Evolutionary conservation across 2,329 filamentous ascomycete genomes (phyloP).

Genomic region (Penicillium vulpinum): DNA sequence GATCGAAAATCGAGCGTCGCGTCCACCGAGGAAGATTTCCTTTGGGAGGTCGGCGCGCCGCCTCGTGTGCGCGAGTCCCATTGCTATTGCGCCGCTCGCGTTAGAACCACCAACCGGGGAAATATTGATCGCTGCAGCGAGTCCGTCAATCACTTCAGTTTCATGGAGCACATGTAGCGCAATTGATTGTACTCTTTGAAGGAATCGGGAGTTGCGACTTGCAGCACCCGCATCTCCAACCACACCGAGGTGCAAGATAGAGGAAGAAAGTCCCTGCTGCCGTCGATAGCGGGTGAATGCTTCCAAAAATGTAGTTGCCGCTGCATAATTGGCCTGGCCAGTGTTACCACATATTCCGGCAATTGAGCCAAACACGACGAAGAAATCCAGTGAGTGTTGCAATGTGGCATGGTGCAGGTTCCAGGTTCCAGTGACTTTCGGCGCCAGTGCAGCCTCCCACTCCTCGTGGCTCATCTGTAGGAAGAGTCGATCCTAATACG

Average conservation of each 20-base stretch:
- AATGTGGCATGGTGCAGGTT: constrained; percentile 28
- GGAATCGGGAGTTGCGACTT: constrained; percentile 16
- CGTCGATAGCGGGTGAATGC: constrained; percentile 29
- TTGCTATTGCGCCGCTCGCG: background rate
- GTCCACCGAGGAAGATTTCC: background rate
- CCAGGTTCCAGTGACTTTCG: constrained; percentile 38
- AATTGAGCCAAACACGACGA: constrained; percentile 38
- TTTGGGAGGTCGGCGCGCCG: background rate
- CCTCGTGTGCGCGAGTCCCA: background rate
- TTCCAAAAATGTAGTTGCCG: constrained; percentile 37
- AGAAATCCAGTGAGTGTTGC: constrained; percentile 18
- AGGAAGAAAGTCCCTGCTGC: constrained; percentile 19
- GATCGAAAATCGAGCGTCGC: constrained; percentile 2
- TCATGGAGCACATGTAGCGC: constrained; percentile 1
- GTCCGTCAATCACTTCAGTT: background rate
- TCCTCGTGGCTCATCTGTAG: constrained; percentile 40
- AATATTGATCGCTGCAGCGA: constrained; percentile 1
- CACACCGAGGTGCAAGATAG: constrained; percentile 27
- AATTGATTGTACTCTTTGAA: constrained; percentile 11
- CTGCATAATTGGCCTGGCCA: constrained; percentile 45
- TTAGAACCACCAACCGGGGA: background rate
- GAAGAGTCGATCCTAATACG: constrained; percentile 16
- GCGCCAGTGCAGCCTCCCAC: constrained; percentile 30
- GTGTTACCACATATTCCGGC: constrained; percentile 35
- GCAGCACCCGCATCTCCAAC: constrained; percentile 30